Percentiles rank a stretch among this genome's conserved stretches.
Evolutionary conservation across 2,329 filamentous ascomycete species (phyloP).

Genomic region (Aspergillus floridensis): DNA sequence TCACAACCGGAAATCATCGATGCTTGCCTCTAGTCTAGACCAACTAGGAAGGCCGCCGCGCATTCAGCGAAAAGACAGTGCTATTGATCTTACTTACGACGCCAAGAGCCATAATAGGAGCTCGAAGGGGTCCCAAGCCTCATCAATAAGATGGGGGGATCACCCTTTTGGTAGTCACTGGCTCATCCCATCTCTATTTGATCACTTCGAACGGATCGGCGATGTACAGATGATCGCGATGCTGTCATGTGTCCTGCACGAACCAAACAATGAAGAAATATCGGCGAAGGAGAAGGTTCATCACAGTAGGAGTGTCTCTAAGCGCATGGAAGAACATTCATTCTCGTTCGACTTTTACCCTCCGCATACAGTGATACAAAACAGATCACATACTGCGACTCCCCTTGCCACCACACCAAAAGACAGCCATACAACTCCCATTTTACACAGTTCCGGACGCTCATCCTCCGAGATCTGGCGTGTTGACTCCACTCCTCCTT

Average conservation of each 20-base stretch:
- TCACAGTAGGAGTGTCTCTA: slow-evolving; percentile 23
- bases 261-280: slow-evolving; percentile 45
- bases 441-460: slow-evolving; percentile 47
- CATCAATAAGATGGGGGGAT: slow-evolving; percentile 55
- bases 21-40: slow-evolving; percentile 59
- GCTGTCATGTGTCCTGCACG: slow-evolving; percentile 59
- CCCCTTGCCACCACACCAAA: slow-evolving; percentile 35
- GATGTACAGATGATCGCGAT: slow-evolving; percentile 67
- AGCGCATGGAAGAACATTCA: slow-evolving; percentile 43
- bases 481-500: slow-evolving; percentile 50
- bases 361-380: slow-evolving; percentile 39
- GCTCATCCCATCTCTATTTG: slow-evolving; percentile 57
- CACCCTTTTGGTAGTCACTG: slow-evolving; percentile 56
- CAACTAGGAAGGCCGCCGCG: slow-evolving; percentile 63
- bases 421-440: slow-evolving; percentile 28
- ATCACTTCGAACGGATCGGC: slow-evolving; percentile 59
- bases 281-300: slow-evolving; percentile 24
- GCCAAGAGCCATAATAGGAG: slow-evolving; percentile 31
- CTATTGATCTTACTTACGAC: slow-evolving; percentile 33
- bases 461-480: slow-evolving; percentile 54
- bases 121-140: slow-evolving; percentile 38
- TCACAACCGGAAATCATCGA: slow-evolving; percentile 70
- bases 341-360: slow-evolving; percentile 51
- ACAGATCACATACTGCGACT: slow-evolving; percentile 43
- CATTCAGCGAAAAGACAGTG: slow-evolving; percentile 37